Evolutionary conservation across 2,329 filamentous ascomycete genomes (phyloP), one percentile per base, ranked within the genome.

Genomic region (Sphaerulina musiva): DNA sequence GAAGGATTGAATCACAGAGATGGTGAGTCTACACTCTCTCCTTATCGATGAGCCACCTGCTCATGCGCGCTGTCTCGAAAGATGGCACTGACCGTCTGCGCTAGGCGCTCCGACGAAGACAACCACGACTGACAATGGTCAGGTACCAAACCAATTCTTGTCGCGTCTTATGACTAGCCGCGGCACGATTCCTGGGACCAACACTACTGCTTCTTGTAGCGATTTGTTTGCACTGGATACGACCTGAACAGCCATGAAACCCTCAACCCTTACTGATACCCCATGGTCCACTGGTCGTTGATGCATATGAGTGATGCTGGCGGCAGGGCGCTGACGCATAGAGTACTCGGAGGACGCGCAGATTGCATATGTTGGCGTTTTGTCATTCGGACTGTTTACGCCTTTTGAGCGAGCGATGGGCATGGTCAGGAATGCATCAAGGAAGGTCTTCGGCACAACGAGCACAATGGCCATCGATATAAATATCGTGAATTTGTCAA

Each of bases 1-100:
- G 80, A 54, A 80, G 85, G 65, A 84, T 89, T 71, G 84, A 90
- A 66, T 76, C 77, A 48, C 81, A 80, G 61, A 76, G 82, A 74
- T 88, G 85, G 87, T 91, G 76, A 80, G 86, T 71, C 43, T 17
- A 11, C 31, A 38, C 31, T 56, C 45, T 51, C 46, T 44, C 20
- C 44, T 12, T 20, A 11, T 29, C 12, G 17, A 8, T 9, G 10
- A 44, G 14, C 10, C 17, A 29, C 20, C 29, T 4, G 42, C 48
- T 46, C 36, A 44, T 17, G 17, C 43, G 34, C 39, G n/a, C 47
- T 40, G 34, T 34, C 49, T 31, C 32, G 41, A 39, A 17, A 46
- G 23, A 31, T 47, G 29, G 43, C 47, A 52, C 48, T 51, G 48
- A 51, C 48, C 17, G 42, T 51, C 48, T 51, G 48, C 42, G 51